Conservation (phyloP, 257 asterid genomes). For the Leonotis leonurus region DNA sequence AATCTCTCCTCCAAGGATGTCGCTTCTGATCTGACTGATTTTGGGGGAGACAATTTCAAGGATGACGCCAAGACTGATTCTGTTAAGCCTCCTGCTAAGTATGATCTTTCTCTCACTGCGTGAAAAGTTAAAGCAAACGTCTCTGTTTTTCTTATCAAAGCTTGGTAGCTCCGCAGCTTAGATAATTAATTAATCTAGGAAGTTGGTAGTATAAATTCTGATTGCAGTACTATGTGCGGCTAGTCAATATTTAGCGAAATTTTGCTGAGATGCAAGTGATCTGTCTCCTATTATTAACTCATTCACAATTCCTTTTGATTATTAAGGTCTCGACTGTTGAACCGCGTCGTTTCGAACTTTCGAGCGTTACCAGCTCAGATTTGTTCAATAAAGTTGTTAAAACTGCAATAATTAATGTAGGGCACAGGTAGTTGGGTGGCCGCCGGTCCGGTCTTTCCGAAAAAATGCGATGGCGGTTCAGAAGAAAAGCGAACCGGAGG, state of each 20-base stretch:
- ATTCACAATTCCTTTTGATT: neutral
- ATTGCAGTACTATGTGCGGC: neutral
- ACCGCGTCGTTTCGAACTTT: neutral
- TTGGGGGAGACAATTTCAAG: neutral
- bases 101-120: neutral
- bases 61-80: constrained; percentile 15
- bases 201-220: neutral
- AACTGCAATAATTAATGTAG: constrained; percentile 23
- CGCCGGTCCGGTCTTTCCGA: constrained; percentile 74
- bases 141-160: neutral
- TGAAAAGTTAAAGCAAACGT: neutral
- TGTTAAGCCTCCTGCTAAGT: constrained; percentile 67
- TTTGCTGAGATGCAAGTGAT: too few species aligned
- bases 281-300: neutral
- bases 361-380: neutral
- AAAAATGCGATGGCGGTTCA: constrained; percentile 45
- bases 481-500: constrained; percentile 34
- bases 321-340: neutral
- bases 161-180: neutral
- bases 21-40: constrained; percentile 12
- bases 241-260: neutral
- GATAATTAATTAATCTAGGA: neutral
- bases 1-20: constrained; percentile 38
- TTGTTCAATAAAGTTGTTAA: too few species aligned
- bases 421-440: constrained; percentile 94